Evolutionary conservation across 2,329 filamentous ascomycete species (phyloP).

Genomic region (Massarina eburnea): DNA sequence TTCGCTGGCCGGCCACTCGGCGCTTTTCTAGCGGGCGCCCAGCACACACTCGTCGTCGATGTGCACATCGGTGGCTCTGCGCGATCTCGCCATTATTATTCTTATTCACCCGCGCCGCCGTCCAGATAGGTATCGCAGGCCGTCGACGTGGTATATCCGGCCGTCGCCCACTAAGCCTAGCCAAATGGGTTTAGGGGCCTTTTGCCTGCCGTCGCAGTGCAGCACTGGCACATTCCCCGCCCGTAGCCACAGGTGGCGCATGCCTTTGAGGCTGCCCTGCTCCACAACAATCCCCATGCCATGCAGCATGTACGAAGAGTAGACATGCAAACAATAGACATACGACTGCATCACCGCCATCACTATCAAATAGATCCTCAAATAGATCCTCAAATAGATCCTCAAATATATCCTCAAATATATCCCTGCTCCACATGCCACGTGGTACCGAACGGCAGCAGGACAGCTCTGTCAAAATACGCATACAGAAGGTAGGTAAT

Average conservation of each 20-base stretch:
- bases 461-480: not conserved
- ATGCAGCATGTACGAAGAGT: too few species aligned
- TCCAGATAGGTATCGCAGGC: too few species aligned
- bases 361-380: too few species aligned
- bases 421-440: slow-evolving; percentile 1
- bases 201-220: too few species aligned
- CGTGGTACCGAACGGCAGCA: not conserved
- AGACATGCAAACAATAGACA: too few species aligned
- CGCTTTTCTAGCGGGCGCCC: not conserved
- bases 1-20: not conserved
- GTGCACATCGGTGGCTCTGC: not conserved
- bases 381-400: too few species aligned
- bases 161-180: too few species aligned
- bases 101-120: not conserved
- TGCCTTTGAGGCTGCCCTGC: not conserved
- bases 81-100: not conserved
- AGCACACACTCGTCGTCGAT: not conserved
- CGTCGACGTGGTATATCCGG: too few species aligned
- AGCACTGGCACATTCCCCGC: not conserved
- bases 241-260: not conserved
- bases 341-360: too few species aligned
- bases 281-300: too few species aligned
- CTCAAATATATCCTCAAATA: not conserved
- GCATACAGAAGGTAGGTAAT: not conserved
- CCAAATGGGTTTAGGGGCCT: not conserved